These are phyloP conservation scores for Fraxinus nigra DNA, from an alignment of 305 asterid genomes.

Conservation along the genomic window DNA sequence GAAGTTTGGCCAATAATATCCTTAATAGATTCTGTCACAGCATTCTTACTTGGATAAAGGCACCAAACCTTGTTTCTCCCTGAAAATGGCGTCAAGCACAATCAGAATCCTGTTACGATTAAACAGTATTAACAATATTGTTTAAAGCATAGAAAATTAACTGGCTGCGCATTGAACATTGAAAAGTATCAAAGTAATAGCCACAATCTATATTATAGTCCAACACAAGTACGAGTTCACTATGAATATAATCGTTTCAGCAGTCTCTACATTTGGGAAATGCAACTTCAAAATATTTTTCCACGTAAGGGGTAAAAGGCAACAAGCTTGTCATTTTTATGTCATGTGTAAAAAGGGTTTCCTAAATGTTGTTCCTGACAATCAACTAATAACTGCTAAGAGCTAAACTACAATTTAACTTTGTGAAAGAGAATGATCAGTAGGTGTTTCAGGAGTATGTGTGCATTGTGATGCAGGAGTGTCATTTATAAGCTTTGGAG, in stretches of 20 bases:
- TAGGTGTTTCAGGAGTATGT: background rate
- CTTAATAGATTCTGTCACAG: constrained; percentile 54
- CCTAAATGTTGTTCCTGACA: background rate
- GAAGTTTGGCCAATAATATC: constrained; percentile 42
- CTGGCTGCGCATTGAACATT: background rate
- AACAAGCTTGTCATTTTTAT: background rate
- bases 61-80: constrained; percentile 83
- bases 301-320: background rate
- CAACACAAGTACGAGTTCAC: background rate
- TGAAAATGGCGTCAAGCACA: constrained; percentile 36
- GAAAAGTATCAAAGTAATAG: background rate
- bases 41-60: constrained; percentile 80
- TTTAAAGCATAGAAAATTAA: background rate
- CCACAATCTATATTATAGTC: background rate
- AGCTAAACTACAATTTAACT: background rate
- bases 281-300: background rate
- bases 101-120: constrained; percentile 16
- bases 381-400: background rate
- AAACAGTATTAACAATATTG: background rate
- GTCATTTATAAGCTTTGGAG: background rate
- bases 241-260: background rate
- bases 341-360: background rate
- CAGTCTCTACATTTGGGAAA: background rate
- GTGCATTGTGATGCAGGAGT: background rate
- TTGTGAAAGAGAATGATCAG: background rate